Evolutionary conservation across 495 filamentous ascomycete genomes (phyloP), one percentile per base, ranked within the genome.

Genomic region (Filosporella fistucella): DNA sequence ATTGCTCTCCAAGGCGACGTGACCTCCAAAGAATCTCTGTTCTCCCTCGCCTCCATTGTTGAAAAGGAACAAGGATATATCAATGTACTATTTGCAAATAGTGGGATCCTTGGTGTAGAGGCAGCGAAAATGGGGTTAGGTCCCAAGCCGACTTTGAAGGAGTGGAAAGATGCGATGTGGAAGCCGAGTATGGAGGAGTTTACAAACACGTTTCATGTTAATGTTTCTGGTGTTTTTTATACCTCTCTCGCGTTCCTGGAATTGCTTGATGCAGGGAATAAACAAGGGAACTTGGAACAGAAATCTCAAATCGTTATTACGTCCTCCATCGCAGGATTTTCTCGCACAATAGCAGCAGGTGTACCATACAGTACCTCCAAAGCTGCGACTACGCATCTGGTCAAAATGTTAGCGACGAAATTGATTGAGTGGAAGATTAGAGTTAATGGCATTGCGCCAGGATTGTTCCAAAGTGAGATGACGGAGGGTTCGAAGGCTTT

Each of bases 311-410:
- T 89, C 3, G 65, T 88, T 10, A 74, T 82, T 10, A 78, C 79
- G 7, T 78, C 74, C 58, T 78, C 71, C n/a, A 81, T 86, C 53
- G 82, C 68, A 0, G 76, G 65, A 2, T 82, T 78, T 51, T 80
- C 71, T 53, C 74, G 83, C 45, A 56, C 58, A 16, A 69, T 70
- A 13, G 73, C 77, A 0, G 77, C 75, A 6, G 77, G 76, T 1
- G 79, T 70, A 59, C 76, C 82, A 10, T 89, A 88, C 51, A 77
- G 75, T 6, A 60, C 72, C 23, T 80, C 74, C 54, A 89, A 89
- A 66, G 78, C 80, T 7, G 80, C 79, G 0, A 71, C 73, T 14
- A 81, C 69, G 17, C 82, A 84, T 58, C 58, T 86, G 38, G 74
- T 82, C 16, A 88, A 86, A 68, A 66, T 75, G 52, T 55, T 87